Base-by-base conservation (phyloP, 441 rosid genomes). In the Brassica balearica region DNA sequence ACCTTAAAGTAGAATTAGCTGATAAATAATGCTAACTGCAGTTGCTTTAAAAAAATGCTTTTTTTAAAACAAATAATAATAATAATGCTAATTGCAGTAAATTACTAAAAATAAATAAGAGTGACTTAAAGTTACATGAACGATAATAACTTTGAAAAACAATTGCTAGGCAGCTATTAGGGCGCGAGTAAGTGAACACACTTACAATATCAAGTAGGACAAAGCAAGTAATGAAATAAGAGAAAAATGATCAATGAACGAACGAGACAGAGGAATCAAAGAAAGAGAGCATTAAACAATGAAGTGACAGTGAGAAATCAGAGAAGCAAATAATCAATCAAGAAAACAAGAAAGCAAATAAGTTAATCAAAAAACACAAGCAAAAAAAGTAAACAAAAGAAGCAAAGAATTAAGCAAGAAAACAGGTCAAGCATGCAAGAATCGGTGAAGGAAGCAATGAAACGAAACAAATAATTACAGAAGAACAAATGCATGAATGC, bases 381-480 rank as follows among this genome's bases (percentile, higher is more conserved):
- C 58, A 51, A 51, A 5, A 5, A 51, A 51, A 51, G 9, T 51
- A 14, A 14, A 51, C 58, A n/a, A 51, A 51, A 14, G 58, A 5
- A 51, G 58, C 58, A 48, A 48, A 5, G 58, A 51, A 51, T 51
- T 51, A 51, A 51, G 58, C 56, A 46, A 46, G 53, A 12, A 43
- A 46, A 4, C 53, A 46, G n/a, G 53, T 46, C 4, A 11, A 46
- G 14, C 53, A 46, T 46, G 53, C 11, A 46, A 46, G 53, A 43
- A 43, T 11, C n/a, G 51, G 51, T 11, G 51, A 43, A 43, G 11
- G 51, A 43, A 43, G 51, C 14, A 48, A 48, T 48, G 2, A 48
- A 48, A 48, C 6, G 51, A 38, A 36, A 9, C 46, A 38, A 38
- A 38, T 38, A 41, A 41, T 41, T 41, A 41, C 10, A 41, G 48